Conservation (phyloP, 2,329 filamentous ascomycete genomes). For the Pseudocercospora musae region DNA sequence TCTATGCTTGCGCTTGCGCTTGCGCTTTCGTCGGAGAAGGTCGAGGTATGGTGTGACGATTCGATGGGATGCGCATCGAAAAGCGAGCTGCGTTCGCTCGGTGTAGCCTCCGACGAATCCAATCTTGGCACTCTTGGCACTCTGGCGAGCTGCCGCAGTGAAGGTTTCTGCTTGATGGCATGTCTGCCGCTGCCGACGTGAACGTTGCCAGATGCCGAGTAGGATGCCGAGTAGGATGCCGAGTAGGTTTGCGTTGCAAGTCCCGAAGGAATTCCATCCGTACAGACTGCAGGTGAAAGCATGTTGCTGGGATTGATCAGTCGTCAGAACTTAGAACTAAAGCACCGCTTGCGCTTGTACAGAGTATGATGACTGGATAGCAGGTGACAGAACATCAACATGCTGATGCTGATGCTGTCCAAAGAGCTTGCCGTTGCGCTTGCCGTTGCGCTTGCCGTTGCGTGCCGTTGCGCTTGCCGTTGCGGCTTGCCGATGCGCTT, state of each 20-base stretch:
- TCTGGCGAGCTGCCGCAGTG: conserved; percentile 1
- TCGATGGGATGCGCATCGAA: conserved; percentile 21
- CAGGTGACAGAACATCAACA: too few species aligned
- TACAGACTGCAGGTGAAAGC: conserved; percentile 9
- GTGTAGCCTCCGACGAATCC: conserved; percentile 21
- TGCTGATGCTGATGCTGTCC: too few species aligned
- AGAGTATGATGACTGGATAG: too few species aligned
- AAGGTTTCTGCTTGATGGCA: conserved; percentile 1
- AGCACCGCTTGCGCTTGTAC: background rate
- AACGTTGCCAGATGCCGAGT: background rate
- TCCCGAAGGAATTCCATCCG: conserved; percentile 1
- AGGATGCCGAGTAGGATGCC: too few species aligned
- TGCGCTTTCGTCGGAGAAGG: background rate
- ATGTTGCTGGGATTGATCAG: background rate
- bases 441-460: too few species aligned
- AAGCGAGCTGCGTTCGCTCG: conserved; percentile 26
- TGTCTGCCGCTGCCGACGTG: conserved; percentile 1
- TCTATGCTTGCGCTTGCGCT: background rate
- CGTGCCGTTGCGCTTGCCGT: too few species aligned
- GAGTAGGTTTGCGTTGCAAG: too few species aligned
- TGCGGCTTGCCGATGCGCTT: too few species aligned
- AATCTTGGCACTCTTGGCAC: background rate
- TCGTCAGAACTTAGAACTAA: background rate
- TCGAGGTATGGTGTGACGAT: background rate
- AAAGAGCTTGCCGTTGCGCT: too few species aligned